These are phyloP conservation scores for Echria macrotheca DNA, from an alignment of 495 filamentous ascomycete genomes.

Conservation along the genomic window DNA sequence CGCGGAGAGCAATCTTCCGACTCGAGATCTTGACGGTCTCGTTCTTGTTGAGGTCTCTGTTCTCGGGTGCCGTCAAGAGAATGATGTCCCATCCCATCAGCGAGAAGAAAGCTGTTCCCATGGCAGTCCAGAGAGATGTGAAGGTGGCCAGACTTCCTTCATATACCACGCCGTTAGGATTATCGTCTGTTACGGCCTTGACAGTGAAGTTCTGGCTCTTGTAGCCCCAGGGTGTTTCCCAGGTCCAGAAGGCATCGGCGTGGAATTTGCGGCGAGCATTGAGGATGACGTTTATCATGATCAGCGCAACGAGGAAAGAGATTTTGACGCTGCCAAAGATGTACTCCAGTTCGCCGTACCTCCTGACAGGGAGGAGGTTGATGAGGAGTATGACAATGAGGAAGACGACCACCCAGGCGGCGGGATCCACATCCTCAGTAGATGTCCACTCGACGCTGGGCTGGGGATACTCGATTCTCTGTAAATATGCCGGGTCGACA, in stretches of 20 bases:
- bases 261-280: slow-evolving; percentile 18
- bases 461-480: slow-evolving; percentile 29
- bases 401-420: slow-evolving; percentile 29
- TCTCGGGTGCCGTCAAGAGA: slow-evolving; percentile 38
- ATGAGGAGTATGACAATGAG: slow-evolving; percentile 27
- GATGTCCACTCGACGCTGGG: slow-evolving; percentile 27
- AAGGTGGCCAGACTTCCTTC: slow-evolving; percentile 12
- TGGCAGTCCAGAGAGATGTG: slow-evolving; percentile 25
- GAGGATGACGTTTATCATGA: slow-evolving; percentile 33
- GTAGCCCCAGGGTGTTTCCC: slow-evolving; percentile 32
- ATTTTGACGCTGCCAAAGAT: slow-evolving; percentile 37
- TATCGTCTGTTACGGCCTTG: neutral
- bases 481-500: slow-evolving; percentile 25
- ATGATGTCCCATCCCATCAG: slow-evolving; percentile 44
- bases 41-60: slow-evolving; percentile 31
- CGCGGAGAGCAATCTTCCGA: slow-evolving; percentile 36
- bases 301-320: slow-evolving; percentile 33
- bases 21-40: slow-evolving; percentile 41
- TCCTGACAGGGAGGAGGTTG: slow-evolving; percentile 35
- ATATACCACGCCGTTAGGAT: slow-evolving; percentile 17
- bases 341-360: slow-evolving; percentile 37
- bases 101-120: slow-evolving; percentile 32
- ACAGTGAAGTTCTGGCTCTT: slow-evolving; percentile 21
- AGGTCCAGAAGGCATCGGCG: slow-evolving; percentile 27
- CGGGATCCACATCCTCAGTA: slow-evolving; percentile 19